A percentile compares a stretch with the other conserved stretches of the same genome.
These are phyloP conservation scores for Blepharisma japonicum DNA, from an alignment of 73 alveolate genomes.

Conservation along the genomic window DNA sequence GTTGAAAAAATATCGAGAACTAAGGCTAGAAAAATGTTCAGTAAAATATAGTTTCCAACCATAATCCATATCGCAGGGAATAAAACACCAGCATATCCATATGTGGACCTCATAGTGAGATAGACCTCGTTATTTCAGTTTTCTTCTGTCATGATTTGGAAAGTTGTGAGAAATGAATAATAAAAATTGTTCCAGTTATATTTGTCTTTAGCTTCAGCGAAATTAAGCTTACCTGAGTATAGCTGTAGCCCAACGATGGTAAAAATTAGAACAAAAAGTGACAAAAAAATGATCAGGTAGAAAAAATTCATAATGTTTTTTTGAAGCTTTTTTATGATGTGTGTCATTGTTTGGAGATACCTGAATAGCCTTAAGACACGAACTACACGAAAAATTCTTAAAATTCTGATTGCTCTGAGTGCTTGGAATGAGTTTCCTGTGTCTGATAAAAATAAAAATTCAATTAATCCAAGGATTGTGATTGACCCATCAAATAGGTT, in stretches of 20 bases:
- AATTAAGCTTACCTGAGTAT: conserved; percentile 77
- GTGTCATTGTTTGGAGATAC: conserved; percentile 72
- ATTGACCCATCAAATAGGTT: conserved; percentile 76
- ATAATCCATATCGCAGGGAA: conserved; percentile 92
- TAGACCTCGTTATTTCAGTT: conserved; percentile 58
- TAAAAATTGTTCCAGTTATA: conserved; percentile 82
- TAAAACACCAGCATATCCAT: conserved; percentile 36
- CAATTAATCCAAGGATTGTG: conserved; percentile 81
- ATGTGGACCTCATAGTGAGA: conserved; percentile 28
- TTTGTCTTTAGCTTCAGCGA: conserved; percentile 55
- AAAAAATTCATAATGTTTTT: conserved; percentile 22
- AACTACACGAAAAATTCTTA: conserved; percentile 92
- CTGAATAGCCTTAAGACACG: conserved; percentile 89
- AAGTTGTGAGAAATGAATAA: conserved; percentile 50
- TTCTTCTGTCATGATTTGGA: conserved; percentile 58
- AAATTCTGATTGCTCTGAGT: conserved; percentile 87
- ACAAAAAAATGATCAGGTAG: conserved; percentile 72
- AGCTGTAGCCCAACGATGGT: conserved; percentile 93
- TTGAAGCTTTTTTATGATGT: conserved; percentile 74
- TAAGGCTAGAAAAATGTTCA: conserved; percentile 90
- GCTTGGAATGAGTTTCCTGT: conserved; percentile 66
- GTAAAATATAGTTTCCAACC: conserved; percentile 89
- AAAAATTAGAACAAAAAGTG: conserved; percentile 86
- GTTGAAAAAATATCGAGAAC: conserved; percentile 87
- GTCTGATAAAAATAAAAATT: conserved; percentile 70